Evolutionary conservation across 495 filamentous ascomycete genomes (phyloP).

Genomic region (Xylaria nigripes): DNA sequence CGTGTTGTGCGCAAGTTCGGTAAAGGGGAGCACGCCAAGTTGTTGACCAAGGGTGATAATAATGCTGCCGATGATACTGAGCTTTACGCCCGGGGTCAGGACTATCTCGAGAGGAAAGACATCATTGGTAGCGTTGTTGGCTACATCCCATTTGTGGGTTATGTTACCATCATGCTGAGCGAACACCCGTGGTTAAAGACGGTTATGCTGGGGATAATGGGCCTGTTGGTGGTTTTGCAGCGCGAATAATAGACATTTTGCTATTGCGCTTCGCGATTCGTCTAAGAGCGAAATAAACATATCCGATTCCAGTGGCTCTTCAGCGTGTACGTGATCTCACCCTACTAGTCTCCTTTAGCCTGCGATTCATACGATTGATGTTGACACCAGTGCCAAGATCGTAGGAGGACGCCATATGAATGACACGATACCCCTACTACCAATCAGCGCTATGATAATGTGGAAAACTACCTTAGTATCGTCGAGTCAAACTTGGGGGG

Average conservation of each 20-base stretch:
- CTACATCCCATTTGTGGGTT: constrained; percentile 94
- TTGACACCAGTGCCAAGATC: neutral
- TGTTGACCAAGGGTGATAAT: constrained; percentile 98
- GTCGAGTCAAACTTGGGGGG: neutral
- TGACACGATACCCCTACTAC: neutral
- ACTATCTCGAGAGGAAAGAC: constrained; percentile 76
- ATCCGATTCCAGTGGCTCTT: neutral
- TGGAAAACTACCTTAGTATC: neutral
- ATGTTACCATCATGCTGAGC: constrained; percentile 92
- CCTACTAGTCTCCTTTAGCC: neutral
- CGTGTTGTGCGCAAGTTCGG: constrained; percentile 69
- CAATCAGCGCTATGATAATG: neutral
- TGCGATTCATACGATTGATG: neutral
- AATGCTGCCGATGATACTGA: constrained; percentile 92
- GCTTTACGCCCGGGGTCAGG: constrained; percentile 77
- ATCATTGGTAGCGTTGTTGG: constrained; percentile 90
- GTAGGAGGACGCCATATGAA: neutral
- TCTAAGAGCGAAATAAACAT: neutral
- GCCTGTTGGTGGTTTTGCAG: constrained; percentile 86
- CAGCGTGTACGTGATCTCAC: neutral
- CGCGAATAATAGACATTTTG: constrained; percentile 51
- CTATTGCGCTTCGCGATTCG: neutral
- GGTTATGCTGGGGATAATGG: constrained; percentile 89
- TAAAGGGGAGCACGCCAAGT: constrained; percentile 40
- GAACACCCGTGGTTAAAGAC: constrained; percentile 98